Base-by-base conservation (phyloP, 2,329 filamentous ascomycete species). In the Aspergillus sp. region DNA sequence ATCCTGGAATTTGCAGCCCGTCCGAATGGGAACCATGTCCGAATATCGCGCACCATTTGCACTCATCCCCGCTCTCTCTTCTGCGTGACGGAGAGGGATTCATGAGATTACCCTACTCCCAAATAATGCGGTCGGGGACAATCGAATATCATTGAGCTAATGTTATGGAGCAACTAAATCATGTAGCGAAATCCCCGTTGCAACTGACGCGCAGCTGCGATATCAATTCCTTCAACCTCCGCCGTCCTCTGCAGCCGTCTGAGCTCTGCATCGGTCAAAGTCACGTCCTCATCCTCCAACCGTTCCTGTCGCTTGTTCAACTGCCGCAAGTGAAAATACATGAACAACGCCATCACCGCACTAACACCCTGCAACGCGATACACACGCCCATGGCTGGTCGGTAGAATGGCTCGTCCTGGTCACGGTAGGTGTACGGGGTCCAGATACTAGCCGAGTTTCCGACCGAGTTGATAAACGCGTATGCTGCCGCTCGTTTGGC, bases 141-240 rank as follows among this genome's bases (percentile, higher is more conserved):
- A 30, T 12, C 10, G 25, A 7, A 30, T 12, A 30, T 12, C 9
- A 3, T 30, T 30, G 9, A 30, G 25, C 25, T 30, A 30, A 25
- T 2, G 9, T 9, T 27, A 27, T 27, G 25, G 25, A 27, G 15
- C 5, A 17, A 39, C 45, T 52, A 77, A 46, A 76, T 63, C 53
- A 74, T 68, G 56, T 75, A 81, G 27, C 78, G 64, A 61, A 78
- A 81, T 1, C 77, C 78, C 64, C 76, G 77, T 61, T 80, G 77
- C 62, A 79, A 51, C 44, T 63, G 61, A 46, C 77, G 68, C 32
- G 78, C 77, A 9, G 71, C 69, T 0, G 68, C 72, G 48, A 79
- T 53, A 50, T 74, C 71, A 39, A 79, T 72, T 0, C 74, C 74
- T 57, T 80, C 76, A 17, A 75, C 52, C 50, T 78, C 72, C 0